phyloP scores from a whole-genome alignment of 495 filamentous ascomycete species.

The Pyrenula massariospora region DNA sequence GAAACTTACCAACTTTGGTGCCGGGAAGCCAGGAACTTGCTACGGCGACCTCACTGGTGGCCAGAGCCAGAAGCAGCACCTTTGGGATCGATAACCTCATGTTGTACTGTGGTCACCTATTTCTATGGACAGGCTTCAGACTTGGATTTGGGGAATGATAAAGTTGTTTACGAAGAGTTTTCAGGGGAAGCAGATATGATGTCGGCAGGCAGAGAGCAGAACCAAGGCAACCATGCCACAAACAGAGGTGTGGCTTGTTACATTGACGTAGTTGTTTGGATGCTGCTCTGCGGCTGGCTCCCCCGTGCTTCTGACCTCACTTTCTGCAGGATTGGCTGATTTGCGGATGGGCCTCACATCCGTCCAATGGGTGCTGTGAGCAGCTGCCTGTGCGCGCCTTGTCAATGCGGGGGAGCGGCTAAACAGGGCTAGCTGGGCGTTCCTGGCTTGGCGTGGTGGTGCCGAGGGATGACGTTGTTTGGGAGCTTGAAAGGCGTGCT shows the following conservation, averaged over 20 bases:
- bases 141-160: too few relatives aligned
- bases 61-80: conserved; percentile 58
- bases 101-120: conserved; percentile 8
- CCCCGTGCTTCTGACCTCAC: neutral
- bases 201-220: neutral
- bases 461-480: too few relatives aligned
- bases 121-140: too few relatives aligned
- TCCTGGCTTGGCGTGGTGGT: neutral
- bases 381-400: too few relatives aligned
- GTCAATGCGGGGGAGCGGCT: neutral
- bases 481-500: too few relatives aligned
- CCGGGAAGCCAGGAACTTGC: conserved; percentile 59
- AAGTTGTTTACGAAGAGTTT: neutral
- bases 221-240: neutral
- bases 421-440: neutral
- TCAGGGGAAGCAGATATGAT: neutral
- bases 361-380: neutral
- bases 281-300: neutral
- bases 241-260: neutral
- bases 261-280: neutral
- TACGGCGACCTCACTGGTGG: conserved; percentile 50
- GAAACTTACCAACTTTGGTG: conserved; percentile 63
- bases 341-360: neutral
- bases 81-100: conserved; percentile 68
- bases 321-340: neutral